A percentile compares a stretch with the other conserved stretches of the same genome.
Conservation (phyloP, 768 basidiomycete genomes). For the Lactifluus pinguis region DNA sequence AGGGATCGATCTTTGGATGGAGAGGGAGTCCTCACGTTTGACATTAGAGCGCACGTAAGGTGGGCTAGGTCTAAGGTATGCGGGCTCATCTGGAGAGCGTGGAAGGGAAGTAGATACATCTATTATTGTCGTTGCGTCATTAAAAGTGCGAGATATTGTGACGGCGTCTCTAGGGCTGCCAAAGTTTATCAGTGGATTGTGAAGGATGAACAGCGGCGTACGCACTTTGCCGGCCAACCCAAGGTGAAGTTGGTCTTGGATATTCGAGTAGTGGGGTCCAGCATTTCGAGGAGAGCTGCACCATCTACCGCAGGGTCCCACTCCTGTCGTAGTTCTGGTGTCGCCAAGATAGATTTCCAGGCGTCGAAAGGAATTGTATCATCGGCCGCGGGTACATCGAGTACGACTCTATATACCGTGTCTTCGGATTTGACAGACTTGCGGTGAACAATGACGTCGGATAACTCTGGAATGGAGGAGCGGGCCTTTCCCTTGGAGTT, state of each 20-base stretch:
- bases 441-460: conserved; percentile 73
- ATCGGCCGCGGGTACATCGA: conserved; percentile 65
- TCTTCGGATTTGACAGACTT: conserved; percentile 61
- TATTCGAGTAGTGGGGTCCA: conserved; percentile 80
- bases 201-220: conserved; percentile 13
- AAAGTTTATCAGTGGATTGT: not conserved
- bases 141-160: conserved; percentile 81
- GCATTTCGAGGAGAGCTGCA: conserved; percentile 72
- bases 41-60: conserved; percentile 89
- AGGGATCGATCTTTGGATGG: conserved; percentile 8
- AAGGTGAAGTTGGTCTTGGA: conserved; percentile 84
- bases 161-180: conserved; percentile 85
- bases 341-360: conserved; percentile 73
- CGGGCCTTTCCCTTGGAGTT: conserved; percentile 57
- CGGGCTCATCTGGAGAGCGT: conserved; percentile 82
- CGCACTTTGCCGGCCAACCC: conserved; percentile 96
- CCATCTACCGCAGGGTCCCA: conserved; percentile 94
- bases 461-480: conserved; percentile 45
- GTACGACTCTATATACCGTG: conserved; percentile 67
- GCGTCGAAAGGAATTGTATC: conserved; percentile 54
- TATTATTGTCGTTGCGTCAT: conserved; percentile 74
- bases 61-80: conserved; percentile 84
- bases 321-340: conserved; percentile 80
- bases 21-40: conserved; percentile 39
- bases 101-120: conserved; percentile 92